Evolutionary conservation across 1,284 basidiomycete species (phyloP), one percentile per base, ranked within the genome.

Genomic region (Apiotrichum mycotoxinovorans): DNA sequence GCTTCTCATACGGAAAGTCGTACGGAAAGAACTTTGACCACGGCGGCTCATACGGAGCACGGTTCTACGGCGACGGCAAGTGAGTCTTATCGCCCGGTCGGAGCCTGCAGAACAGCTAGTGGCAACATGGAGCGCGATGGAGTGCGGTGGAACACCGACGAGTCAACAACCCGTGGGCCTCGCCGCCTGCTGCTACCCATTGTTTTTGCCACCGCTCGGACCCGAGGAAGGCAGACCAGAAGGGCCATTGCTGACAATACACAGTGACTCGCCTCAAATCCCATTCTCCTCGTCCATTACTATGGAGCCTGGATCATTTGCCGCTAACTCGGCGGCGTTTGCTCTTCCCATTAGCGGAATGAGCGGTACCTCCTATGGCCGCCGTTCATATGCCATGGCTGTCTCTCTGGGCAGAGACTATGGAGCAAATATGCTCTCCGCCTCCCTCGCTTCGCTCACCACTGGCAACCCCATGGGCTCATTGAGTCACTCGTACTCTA

Each of bases 351-450:
- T 49, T 34, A 49, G 37, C 17, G 45, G 57, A 14, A 41, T 41
- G 40, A 41, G 40, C 20, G 40, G 40, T 30, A 56, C 58, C 7
- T 63, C 64, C 15, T 67, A 68, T 27, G 61, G 65, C 34, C 62
- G 71, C 34, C 61, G 70, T 2, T 75, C 73, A 9, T 75, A 75
- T 50, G 73, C 73, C 14, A 71, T 69, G 23, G 73, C 72, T 2
- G 69, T 69, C 3, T 57, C 64, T 7, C 64, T 61, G 26, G 48
- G 58, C 14, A 55, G 58, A 26, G 50, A 58, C 42, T 64, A 56
- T 41, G 51, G 51, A 34, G 54, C 52, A 7, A 53, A 61, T 42
- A 58, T 50, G 53, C 64, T 75, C 3, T 75, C 73, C 14, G 57
- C 65, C 7, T 75, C 73, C 1, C 69, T 75, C 57, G 70, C 71